Evolutionary conservation across 176 grass and related monocot species (phyloP).

Genomic region (Zoysia japonica): DNA sequence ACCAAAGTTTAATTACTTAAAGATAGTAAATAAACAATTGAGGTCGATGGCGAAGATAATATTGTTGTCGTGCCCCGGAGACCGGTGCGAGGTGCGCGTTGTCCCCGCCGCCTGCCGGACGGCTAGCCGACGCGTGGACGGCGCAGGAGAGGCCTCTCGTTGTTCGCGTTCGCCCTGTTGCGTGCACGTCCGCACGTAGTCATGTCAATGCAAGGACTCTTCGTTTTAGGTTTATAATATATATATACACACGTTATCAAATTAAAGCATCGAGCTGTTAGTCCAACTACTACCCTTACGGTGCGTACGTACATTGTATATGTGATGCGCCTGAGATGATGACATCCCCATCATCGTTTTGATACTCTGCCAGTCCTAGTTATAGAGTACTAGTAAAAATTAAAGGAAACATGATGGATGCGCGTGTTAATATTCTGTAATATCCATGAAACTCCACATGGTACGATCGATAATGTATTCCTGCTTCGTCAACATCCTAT

Average conservation of each 20-base stretch:
- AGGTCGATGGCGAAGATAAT: conserved; percentile 50
- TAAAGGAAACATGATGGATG: not conserved
- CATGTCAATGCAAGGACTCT: not conserved
- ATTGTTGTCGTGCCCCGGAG: conserved; percentile 45
- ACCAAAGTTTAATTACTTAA: conserved; percentile 31
- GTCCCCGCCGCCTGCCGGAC: conserved; percentile 42
- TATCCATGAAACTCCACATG: not conserved
- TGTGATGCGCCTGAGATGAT: not conserved
- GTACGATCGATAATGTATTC: not conserved
- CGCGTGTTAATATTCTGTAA: not conserved
- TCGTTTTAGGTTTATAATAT: not conserved
- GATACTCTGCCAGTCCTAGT: not conserved
- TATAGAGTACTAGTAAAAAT: not conserved
- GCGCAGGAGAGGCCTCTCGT: not conserved
- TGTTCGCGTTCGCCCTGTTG: not conserved
- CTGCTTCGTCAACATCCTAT: not conserved
- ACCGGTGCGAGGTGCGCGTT: conserved; percentile 20
- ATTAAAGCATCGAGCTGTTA: not conserved
- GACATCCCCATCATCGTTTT: not conserved
- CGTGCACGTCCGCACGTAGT: not conserved
- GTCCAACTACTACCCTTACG: not conserved
- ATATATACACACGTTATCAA: no score
- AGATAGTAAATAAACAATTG: conserved; percentile 31
- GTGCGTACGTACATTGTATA: not conserved
- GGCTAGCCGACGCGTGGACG: conserved; percentile 43